phyloP scores from a whole-genome alignment of 495 filamentous ascomycete genomes.

The Neurospora sp. region DNA sequence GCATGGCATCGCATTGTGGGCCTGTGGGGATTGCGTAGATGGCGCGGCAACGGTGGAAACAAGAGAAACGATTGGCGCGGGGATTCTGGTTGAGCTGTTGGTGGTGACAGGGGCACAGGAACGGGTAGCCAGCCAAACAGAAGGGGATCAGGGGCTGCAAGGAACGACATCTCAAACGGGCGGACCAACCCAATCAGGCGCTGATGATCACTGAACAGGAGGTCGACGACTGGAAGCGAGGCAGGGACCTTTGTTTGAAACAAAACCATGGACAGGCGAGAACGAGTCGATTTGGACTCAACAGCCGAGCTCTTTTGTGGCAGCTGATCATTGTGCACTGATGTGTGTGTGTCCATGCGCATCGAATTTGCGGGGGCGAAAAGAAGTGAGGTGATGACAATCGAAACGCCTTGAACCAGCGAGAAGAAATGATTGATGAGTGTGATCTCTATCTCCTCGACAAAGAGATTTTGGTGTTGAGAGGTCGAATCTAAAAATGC shows the following conservation, averaged over 20 bases:
- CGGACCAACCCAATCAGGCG: neutral
- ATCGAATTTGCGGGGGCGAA: neutral
- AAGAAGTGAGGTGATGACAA: neutral
- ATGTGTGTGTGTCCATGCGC: neutral
- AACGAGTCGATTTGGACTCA: neutral
- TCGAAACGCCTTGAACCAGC: no score
- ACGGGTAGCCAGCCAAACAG: neutral
- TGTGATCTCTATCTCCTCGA: no score
- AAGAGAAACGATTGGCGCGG: neutral
- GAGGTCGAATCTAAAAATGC: neutral
- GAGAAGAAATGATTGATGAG: neutral
- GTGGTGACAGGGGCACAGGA: neutral
- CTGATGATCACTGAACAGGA: neutral
- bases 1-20: neutral
- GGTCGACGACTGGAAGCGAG: neutral
- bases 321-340: conserved; percentile 1
- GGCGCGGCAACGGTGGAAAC: neutral
- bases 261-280: neutral
- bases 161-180: neutral
- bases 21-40: neutral
- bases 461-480: neutral
- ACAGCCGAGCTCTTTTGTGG: neutral
- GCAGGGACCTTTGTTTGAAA: neutral
- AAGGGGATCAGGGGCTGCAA: neutral
- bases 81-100: neutral